phyloP scores from a whole-genome alignment of 2,329 filamentous ascomycete species.

The Neurospora crassa region DNA sequence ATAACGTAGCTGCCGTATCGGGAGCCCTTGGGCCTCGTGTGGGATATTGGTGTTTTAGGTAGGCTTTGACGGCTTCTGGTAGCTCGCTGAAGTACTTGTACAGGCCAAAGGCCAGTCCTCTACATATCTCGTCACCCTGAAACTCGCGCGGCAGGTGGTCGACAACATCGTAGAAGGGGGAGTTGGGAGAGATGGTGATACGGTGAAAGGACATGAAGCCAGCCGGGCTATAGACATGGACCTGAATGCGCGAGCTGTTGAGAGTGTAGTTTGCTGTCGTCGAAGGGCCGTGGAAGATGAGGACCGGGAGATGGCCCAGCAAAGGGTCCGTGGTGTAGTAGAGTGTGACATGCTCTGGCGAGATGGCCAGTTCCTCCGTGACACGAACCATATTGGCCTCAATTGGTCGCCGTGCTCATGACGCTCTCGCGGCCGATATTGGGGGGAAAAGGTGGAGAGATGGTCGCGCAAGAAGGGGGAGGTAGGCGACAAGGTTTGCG shows the following conservation, averaged over 20 bases:
- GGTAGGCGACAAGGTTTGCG: neutral
- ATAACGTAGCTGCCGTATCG: constrained; percentile 59
- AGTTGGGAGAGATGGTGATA: constrained; percentile 87
- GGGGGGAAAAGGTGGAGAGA: neutral
- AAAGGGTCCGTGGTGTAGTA: constrained; percentile 84
- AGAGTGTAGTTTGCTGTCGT: constrained; percentile 79
- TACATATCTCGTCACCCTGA: constrained; percentile 88
- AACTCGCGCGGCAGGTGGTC: constrained; percentile 84
- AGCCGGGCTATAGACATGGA: constrained; percentile 83
- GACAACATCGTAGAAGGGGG: constrained; percentile 83
- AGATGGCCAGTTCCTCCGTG: constrained; percentile 67
- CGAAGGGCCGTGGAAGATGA: constrained; percentile 88
- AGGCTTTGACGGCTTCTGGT: constrained; percentile 62
- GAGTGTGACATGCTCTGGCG: constrained; percentile 72
- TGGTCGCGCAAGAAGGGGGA: neutral
- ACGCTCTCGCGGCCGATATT: constrained; percentile 12
- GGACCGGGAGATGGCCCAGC: constrained; percentile 68
- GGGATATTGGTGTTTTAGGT: constrained; percentile 52
- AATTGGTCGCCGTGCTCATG: constrained; percentile 30
- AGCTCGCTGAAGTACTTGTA: constrained; percentile 92
- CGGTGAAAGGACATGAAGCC: constrained; percentile 85
- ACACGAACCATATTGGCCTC: constrained; percentile 68
- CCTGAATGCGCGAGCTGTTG: constrained; percentile 88
- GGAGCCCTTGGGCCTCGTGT: constrained; percentile 46
- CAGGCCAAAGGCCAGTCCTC: constrained; percentile 83